phyloP scores from a whole-genome alignment of 2,329 filamentous ascomycete species.

The Cyphellophora attinorum region DNA sequence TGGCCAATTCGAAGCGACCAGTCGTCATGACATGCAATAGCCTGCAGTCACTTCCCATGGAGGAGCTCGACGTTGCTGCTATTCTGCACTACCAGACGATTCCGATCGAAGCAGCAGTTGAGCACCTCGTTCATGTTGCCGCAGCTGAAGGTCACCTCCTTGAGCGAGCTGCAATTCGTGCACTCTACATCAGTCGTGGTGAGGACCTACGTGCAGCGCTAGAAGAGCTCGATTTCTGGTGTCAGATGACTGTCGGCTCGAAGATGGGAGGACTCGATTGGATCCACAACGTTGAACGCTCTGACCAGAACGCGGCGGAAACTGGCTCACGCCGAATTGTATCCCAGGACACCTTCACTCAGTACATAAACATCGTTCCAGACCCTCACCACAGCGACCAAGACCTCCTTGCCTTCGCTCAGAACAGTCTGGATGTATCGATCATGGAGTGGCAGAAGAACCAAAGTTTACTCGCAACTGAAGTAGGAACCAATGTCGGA shows the following conservation, averaged over 20 bases:
- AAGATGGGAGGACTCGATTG: conserved; percentile 80
- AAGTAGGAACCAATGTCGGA: too few relatives aligned
- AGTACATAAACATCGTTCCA: conserved; percentile 61
- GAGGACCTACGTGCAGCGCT: conserved; percentile 73
- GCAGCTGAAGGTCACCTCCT: conserved; percentile 84
- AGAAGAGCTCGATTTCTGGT: conserved; percentile 88
- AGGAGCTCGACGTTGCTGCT: conserved; percentile 68
- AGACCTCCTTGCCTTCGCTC: conserved; percentile 9
- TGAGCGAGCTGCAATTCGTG: conserved; percentile 53
- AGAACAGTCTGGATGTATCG: conserved; percentile 9
- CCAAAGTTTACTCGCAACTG: too few relatives aligned
- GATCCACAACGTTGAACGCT: conserved; percentile 71
- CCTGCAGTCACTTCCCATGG: conserved; percentile 68
- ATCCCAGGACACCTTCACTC: conserved; percentile 68
- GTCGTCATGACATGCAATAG: conserved; percentile 95
- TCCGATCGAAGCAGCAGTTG: conserved; percentile 57
- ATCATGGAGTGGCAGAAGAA: conserved; percentile 21
- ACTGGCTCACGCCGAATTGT: conserved; percentile 63
- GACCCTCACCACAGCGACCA: conserved; percentile 4
- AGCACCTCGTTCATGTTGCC: conserved; percentile 72
- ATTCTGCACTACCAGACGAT: conserved; percentile 68
- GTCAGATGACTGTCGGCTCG: conserved; percentile 88
- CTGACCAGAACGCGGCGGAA: conserved; percentile 57
- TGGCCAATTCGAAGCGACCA: conserved; percentile 76
- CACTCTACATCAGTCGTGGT: conserved; percentile 60